Base-by-base conservation (phyloP, 2,329 filamentous ascomycete species). In the Plenodomus biglobosus region DNA sequence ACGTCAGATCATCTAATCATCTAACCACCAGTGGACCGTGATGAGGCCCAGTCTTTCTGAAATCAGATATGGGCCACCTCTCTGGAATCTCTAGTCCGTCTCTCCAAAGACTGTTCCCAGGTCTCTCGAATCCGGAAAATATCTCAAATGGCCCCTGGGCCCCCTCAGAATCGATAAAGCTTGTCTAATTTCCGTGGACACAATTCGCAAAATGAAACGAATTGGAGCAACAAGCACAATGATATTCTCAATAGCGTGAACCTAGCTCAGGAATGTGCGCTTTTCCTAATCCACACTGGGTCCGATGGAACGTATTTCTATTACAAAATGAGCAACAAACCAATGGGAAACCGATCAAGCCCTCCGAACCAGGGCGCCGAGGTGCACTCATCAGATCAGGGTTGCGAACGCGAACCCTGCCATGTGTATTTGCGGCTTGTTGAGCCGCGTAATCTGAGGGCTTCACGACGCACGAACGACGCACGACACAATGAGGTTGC, bases 121-220 rank as follows among this genome's bases (percentile, higher is more conserved):
- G 55, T 46, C 46, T 49, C 53, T 52, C 37, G 50, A 38, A 43
- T 45, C 40, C 53, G 56, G 56, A 50, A 52, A 41, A 39, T 11
- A 40, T 47, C 44, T 50, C 40, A 15, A 3, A 10, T 8, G 8
- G 6, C 27, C 22, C 39, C n/a, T n/a, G 49, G 47, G 40, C 53
- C 46, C 35, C 50, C 38, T 47, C 44, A 56, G 22, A 64, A 60
- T 63, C 59, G 46, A 64, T 64, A 64, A 64, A 63, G 59, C 61
- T 64, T 64, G 58, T 60, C 59, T 21, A 56, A 35, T 41, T 51
- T 52, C 63, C 55, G 57, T 55, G 40, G 52, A 53, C 46, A 53
- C 30, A 44, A 39, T 36, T 39, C 42, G 52, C 46, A 52, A 48
- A 42, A 47, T 54, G 60, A 61, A 61, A 62, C 59, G 48, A 42